Evolutionary conservation across 2,329 filamentous ascomycete species (phyloP).

Genomic region (Mariannaea sp.): DNA sequence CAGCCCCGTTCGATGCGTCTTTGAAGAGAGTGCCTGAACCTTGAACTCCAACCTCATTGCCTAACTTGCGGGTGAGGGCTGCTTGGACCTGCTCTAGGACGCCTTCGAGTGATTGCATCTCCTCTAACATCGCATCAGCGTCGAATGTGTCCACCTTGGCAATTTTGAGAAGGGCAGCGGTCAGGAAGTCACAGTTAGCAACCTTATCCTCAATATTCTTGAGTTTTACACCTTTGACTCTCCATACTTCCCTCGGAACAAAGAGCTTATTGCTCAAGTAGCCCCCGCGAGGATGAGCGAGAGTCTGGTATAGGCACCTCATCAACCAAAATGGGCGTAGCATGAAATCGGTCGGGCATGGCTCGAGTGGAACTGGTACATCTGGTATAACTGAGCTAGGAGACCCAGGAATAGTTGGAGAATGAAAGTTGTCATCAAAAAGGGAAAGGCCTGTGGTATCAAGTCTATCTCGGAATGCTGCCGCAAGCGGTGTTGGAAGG

Average conservation of each 20-base stretch:
- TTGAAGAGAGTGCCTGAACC: constrained; percentile 76
- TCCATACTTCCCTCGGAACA: constrained; percentile 90
- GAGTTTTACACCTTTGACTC: constrained; percentile 90
- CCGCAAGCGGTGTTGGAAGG: constrained; percentile 69
- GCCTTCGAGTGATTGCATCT: constrained; percentile 87
- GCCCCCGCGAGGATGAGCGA: constrained; percentile 87
- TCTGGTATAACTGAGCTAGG: constrained; percentile 66
- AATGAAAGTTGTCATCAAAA: constrained; percentile 83
- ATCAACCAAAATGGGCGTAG: constrained; percentile 98
- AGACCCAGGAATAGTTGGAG: constrained; percentile 65
- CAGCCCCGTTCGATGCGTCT: constrained; percentile 59
- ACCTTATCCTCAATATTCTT: constrained; percentile 94
- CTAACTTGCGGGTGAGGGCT: constrained; percentile 78
- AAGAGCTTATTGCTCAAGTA: constrained; percentile 93
- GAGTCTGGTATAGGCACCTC: constrained; percentile 89
- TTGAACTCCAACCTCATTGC: constrained; percentile 89
- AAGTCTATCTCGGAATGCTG: constrained; percentile 63
- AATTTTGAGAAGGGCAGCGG: constrained; percentile 83
- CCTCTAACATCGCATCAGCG: constrained; percentile 88
- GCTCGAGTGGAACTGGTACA: constrained; percentile 79
- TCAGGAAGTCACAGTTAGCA: constrained; percentile 86
- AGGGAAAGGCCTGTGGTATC: constrained; percentile 71
- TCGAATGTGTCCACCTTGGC: constrained; percentile 85
- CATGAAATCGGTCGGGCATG: constrained; percentile 86
- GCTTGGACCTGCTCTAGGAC: constrained; percentile 86